Base-by-base conservation (phyloP, 768 basidiomycete genomes). In the Suillus luteus region DNA sequence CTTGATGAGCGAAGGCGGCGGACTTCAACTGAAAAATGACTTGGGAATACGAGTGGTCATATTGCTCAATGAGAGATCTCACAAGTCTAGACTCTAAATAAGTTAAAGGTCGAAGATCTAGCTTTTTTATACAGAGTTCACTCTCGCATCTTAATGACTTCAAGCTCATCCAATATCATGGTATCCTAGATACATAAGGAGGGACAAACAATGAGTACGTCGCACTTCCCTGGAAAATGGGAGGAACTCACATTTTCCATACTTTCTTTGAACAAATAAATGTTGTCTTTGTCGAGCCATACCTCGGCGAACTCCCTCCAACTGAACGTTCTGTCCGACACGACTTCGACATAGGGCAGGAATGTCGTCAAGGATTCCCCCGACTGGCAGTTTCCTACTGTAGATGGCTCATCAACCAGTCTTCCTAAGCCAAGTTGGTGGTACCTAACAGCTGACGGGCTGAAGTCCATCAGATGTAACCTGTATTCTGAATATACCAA, bases 271-370 rank as follows among this genome's bases (percentile, higher is more conserved):
- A 55, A 38, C 37, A 38, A 40, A 24, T 38, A 24, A 24, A 55
- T 55, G 1, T 10, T 24, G 37, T 57, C 55, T 10, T 17, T 15
- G 24, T 57, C 55, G 22, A 57, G 22, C 55, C 37, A 57, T 17
- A 57, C 24, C 14, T 40, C 37, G 8, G 9, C n/a, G 8, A 24
- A 17, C 22, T 17, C 55, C 9, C 22, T 8, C 17, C 5, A 22
- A 17, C 37, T 24, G 37, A 38, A 17, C 4, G 4, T 40, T 40
- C 22, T 55, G 14, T 57, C 14, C 15, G 55, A 57, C 15, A 40
- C 38, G 10, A 57, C 22, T 38, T 57, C 55, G 38, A 57, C 55
- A 35, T 57, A 57, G 24, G 24, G 55, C 55, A 57, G 5, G 24
- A 2, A 57, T 17, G 38, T 57, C 9, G 24, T 57, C 6, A 57